A percentile compares a stretch with the other conserved stretches of the same genome.
phyloP scores from a whole-genome alignment of 2,329 filamentous ascomycete species.

The Botrytis squamosa region DNA sequence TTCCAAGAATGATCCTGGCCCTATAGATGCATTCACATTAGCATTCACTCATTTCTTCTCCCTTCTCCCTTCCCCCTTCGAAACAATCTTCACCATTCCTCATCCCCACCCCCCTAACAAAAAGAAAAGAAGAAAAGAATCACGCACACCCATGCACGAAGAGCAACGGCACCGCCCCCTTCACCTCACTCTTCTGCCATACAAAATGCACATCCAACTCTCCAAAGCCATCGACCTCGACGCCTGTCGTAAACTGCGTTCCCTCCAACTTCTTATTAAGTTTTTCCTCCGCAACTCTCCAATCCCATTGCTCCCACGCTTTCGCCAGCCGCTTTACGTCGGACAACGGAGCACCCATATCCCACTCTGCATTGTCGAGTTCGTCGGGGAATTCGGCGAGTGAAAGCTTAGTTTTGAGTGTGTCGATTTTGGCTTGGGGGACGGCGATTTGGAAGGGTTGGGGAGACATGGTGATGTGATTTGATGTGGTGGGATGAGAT shows the following conservation, averaged over 20 bases:
- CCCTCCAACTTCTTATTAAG: slow-evolving; percentile 49
- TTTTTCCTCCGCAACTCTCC: slow-evolving; percentile 56
- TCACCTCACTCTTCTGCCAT: slow-evolving; percentile 51
- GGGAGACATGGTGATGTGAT: slow-evolving; percentile 27
- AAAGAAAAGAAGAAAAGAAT: neutral
- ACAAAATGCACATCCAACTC: slow-evolving; percentile 63
- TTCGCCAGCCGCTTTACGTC: slow-evolving; percentile 59
- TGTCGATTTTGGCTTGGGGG: slow-evolving; percentile 51
- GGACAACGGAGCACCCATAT: slow-evolving; percentile 57
- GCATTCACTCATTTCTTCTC: no score
- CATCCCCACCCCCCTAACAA: neutral
- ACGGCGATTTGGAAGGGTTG: slow-evolving; percentile 50
- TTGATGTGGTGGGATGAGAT: neutral
- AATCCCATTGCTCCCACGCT: slow-evolving; percentile 61
- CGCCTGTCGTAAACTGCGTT: slow-evolving; percentile 55
- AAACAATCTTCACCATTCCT: neutral
- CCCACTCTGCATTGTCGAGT: slow-evolving; percentile 51
- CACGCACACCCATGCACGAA: slow-evolving; percentile 58
- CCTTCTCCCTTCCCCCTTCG: neutral
- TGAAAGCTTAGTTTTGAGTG: slow-evolving; percentile 56
- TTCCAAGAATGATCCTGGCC: slow-evolving; percentile 26
- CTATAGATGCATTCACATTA: slow-evolving; percentile 12
- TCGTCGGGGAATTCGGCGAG: slow-evolving; percentile 57
- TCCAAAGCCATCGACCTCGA: slow-evolving; percentile 58
- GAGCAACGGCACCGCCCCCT: slow-evolving; percentile 56